Evolutionary conservation across 495 filamentous ascomycete species (phyloP).

Genomic region (Penicillium odoratum): DNA sequence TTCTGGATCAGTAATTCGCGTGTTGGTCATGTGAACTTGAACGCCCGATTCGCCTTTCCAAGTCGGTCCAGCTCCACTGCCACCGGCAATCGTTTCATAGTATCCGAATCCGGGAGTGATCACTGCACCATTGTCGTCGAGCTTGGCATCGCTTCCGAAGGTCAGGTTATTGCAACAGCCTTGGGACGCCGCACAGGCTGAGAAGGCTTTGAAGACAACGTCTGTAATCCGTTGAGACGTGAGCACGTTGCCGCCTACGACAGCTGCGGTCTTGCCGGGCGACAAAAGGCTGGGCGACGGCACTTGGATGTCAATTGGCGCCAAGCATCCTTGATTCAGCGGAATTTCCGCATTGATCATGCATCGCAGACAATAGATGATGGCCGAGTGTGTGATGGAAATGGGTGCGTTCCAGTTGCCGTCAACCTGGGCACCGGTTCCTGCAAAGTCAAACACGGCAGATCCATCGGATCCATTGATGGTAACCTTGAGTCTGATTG

Average conservation of each 20-base stretch:
- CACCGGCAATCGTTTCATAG: constrained; percentile 96
- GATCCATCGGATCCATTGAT: constrained; percentile 85
- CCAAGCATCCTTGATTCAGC: constrained; percentile 93
- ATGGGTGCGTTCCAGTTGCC: constrained; percentile 94
- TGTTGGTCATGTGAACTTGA: constrained; percentile 99
- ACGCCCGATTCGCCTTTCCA: constrained; percentile 92
- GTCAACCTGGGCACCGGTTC: constrained; percentile 89
- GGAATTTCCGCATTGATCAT: constrained; percentile 94
- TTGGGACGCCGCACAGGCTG: constrained; percentile 86
- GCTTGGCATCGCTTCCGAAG: constrained; percentile 43
- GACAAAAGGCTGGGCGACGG: constrained; percentile 80
- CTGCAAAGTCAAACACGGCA: constrained; percentile 84
- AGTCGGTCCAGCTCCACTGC: constrained; percentile 78
- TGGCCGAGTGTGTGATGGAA: constrained; percentile 90
- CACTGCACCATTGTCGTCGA: constrained; percentile 72
- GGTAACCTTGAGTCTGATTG: constrained; percentile 79
- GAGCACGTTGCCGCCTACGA: constrained; percentile 94
- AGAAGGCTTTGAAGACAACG: constrained; percentile 88
- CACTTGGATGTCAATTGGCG: constrained; percentile 82
- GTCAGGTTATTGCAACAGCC: constrained; percentile 87
- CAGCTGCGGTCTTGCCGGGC: constrained; percentile 83
- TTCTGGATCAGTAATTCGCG: constrained; percentile 92
- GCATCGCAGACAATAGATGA: constrained; percentile 94
- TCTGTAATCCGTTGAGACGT: constrained; percentile 91
- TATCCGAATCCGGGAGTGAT: constrained; percentile 84